Percentiles rank a stretch among this genome's conserved stretches.
Evolutionary conservation across 352 stramenopile species (phyloP).

Genomic region (Phytophthora litchii): DNA sequence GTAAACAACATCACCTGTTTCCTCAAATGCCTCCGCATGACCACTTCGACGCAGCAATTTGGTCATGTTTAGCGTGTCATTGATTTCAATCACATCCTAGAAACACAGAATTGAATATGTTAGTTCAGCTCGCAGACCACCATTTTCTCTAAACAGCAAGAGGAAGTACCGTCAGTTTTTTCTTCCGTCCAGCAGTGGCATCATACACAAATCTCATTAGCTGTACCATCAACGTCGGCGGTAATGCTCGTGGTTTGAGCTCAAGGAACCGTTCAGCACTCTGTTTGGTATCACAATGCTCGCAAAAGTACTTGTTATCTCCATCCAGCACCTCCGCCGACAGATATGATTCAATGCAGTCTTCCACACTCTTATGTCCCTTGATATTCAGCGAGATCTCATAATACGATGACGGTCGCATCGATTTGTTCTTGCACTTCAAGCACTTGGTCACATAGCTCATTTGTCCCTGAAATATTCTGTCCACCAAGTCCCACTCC

Average conservation of each 20-base stretch:
- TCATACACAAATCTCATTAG: constrained; percentile 90
- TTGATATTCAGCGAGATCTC: constrained; percentile 91
- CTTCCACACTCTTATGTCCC: constrained; percentile 71
- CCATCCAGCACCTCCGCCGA: constrained; percentile 76
- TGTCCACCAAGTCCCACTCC: constrained; percentile 74
- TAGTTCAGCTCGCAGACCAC: too few species aligned
- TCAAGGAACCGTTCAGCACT: constrained; percentile 77
- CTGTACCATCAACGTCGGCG: constrained; percentile 79
- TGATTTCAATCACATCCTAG: constrained; percentile 87
- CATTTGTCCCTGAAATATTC: constrained; percentile 84
- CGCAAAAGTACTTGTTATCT: constrained; percentile 90
- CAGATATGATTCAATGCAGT: constrained; percentile 77
- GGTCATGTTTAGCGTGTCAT: constrained; percentile 79
- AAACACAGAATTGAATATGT: neutral
- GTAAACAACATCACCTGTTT: constrained; percentile 56
- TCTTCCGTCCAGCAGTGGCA: constrained; percentile 68
- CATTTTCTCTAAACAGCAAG: too few species aligned
- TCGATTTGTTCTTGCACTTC: constrained; percentile 69
- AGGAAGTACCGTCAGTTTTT: constrained; percentile 79
- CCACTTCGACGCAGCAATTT: constrained; percentile 59
- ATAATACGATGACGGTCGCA: constrained; percentile 73
- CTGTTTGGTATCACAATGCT: constrained; percentile 76
- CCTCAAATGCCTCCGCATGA: constrained; percentile 44
- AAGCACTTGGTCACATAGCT: constrained; percentile 87
- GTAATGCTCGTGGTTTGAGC: constrained; percentile 56